Evolutionary conservation across 352 stramenopile species (phyloP).

Genomic region (Globisporangium sylvaticum): DNA sequence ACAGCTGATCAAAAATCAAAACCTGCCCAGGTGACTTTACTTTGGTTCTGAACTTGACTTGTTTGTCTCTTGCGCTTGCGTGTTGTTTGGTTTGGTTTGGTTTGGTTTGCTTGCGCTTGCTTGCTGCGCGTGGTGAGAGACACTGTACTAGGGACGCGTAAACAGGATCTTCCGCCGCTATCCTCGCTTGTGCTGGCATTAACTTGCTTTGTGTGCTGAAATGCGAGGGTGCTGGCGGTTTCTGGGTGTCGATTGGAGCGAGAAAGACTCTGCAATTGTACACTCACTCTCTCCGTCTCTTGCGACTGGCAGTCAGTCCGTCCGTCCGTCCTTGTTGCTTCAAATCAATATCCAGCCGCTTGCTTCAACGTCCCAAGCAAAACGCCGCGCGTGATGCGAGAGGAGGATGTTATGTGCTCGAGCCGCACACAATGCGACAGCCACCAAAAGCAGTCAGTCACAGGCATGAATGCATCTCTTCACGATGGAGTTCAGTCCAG

Average conservation of each 20-base stretch:
- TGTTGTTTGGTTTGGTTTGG: neutral
- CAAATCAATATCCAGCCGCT: neutral
- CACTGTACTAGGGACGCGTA: neutral
- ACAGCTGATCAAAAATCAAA: neutral
- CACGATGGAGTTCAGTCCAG: neutral
- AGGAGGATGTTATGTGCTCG: neutral
- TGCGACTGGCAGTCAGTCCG: neutral
- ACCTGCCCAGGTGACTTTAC: neutral
- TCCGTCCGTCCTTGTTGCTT: neutral
- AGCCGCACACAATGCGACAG: neutral
- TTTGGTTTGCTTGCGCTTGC: neutral
- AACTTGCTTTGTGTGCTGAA: neutral
- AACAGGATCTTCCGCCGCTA: neutral
- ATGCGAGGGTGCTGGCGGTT: neutral
- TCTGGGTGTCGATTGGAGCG: neutral
- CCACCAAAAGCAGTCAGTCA: neutral
- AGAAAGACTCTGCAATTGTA: neutral
- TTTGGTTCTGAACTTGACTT: neutral
- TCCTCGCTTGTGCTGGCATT: neutral
- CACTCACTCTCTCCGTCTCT: neutral
- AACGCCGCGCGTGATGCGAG: no score
- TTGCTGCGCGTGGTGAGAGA: neutral
- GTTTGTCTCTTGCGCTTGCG: neutral
- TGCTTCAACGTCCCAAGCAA: neutral
- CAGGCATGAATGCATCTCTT: neutral